These are phyloP conservation scores for Tylopilus orsonianus DNA, from an alignment of 1,284 basidiomycete species.

Conservation along the genomic window DNA sequence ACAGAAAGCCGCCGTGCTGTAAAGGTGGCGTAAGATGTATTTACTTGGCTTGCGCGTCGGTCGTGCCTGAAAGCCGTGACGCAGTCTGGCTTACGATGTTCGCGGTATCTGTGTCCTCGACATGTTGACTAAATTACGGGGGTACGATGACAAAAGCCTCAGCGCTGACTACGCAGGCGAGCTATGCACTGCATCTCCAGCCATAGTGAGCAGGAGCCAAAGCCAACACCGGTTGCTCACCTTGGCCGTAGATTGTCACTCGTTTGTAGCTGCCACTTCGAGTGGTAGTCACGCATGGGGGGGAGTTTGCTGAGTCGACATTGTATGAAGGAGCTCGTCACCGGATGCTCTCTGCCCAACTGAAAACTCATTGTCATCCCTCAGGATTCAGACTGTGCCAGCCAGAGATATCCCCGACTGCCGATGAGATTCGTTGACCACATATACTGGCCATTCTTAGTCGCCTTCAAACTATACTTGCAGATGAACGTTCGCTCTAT, in stretches of 20 bases:
- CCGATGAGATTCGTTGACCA: constrained; percentile 2
- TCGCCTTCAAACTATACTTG: not conserved
- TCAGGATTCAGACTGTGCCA: constrained; percentile 8
- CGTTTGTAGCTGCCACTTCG: constrained; percentile 14
- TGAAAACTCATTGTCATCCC: constrained; percentile 2
- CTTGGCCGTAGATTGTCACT: constrained; percentile 13
- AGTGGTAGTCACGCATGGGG: constrained; percentile 5
- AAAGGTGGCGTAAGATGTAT: not conserved
- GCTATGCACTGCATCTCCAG: constrained; percentile 3
- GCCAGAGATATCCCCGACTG: not conserved
- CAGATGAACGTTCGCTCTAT: not conserved
- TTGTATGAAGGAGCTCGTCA: constrained; percentile 4
- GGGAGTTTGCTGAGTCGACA: constrained; percentile 4
- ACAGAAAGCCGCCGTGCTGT: constrained; percentile 25
- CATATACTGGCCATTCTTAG: not conserved
- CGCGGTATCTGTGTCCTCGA: constrained; percentile 2
- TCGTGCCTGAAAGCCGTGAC: not conserved
- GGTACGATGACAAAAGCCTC: not conserved
- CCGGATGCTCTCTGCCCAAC: constrained; percentile 2
- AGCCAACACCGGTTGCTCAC: constrained; percentile 23
- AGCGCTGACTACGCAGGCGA: constrained; percentile 8
- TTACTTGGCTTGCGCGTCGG: not conserved
- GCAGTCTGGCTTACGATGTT: constrained; percentile 1
- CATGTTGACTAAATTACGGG: constrained; percentile 11
- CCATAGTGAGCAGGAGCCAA: constrained; percentile 11